Conservation (phyloP, 495 filamentous ascomycete species). For the Aspergillus ellipticus region DNA sequence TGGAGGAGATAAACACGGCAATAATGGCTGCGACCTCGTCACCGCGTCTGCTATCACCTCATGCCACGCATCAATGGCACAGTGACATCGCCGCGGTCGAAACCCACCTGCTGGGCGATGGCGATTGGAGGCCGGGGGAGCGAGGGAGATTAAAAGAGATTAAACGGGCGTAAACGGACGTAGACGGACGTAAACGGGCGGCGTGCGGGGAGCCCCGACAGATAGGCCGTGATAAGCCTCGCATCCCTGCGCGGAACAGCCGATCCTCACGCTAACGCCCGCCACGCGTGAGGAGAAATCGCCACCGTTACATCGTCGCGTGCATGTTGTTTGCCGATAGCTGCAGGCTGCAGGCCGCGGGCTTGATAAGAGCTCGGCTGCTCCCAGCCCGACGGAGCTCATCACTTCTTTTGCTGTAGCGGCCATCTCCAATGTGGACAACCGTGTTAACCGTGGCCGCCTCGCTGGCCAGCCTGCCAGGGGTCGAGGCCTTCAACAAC, state of each 20-base stretch:
- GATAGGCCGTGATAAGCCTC: background rate
- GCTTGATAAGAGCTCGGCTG: background rate
- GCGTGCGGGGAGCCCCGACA: background rate
- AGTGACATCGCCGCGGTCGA: background rate
- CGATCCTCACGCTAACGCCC: background rate
- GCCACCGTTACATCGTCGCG: background rate
- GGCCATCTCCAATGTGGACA: background rate
- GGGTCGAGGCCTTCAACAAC: constrained; percentile 21
- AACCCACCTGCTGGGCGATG: background rate
- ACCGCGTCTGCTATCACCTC: background rate
- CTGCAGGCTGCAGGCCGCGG: background rate
- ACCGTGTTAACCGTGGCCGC: background rate
- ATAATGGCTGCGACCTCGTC: background rate
- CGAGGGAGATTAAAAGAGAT: background rate
- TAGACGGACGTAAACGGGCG: background rate
- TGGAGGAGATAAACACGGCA: background rate
- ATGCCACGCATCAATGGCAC: background rate
- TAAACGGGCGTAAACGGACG: background rate
- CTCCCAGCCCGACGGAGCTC: too few relatives aligned
- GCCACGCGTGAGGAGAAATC: background rate
- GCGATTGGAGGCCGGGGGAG: background rate
- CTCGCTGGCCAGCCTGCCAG: background rate
- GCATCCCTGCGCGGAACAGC: background rate
- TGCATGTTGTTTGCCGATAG: background rate
- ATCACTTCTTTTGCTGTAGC: too few relatives aligned